Base-by-base conservation (phyloP, 1,284 basidiomycete species). In the Athelia sp. region DNA sequence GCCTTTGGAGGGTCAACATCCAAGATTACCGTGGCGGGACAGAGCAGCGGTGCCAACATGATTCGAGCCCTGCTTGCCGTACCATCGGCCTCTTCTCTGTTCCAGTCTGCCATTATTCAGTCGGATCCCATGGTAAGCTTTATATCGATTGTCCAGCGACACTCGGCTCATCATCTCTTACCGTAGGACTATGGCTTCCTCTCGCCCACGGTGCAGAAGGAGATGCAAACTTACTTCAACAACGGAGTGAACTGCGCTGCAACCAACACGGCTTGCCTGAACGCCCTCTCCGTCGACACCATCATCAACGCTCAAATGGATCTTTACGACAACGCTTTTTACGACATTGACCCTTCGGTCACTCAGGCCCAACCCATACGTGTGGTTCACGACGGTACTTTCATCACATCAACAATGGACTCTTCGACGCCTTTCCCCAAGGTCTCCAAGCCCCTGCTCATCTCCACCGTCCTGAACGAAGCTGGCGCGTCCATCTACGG, bases 31-130 rank as follows among this genome's bases (percentile, higher is more conserved):
- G 57, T 97, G 18, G 90, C 90, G 19, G 94, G 94, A 4, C 93
- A 97, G 65, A 93, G 90, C 60, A 82, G 82, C 26, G 94, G 94
- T 35, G 93, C 87, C 0, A 79, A 76, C 51, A 78, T 95, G 73
- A 79, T 96, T 56, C 78, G 93, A 50, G 81, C 86, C 1, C 68
- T 92, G 24, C 73, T 90, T 38, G 86, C 82, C 17, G 71, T 71
- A 1, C 87, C 89, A 2, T 78, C 79, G 9, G 87, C 82, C 0
- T 70, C 74, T 15, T 73, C 76, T 1, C 67, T 90, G 38, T 92
- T 92, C 71, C 72, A 75, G 49, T 84, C 77, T 34, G 87, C 84
- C 0, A 89, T 92, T 51, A 63, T 94, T 9, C 89, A 94, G 49
- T 92, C 90, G 3, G 90, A 93, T 59, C 87, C 92, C 0, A 88